Percentiles rank a stretch among this genome's conserved stretches.
These are phyloP conservation scores for Debaryomyces coudertii DNA, from an alignment of 1,139 yeast genomes.

Conservation along the genomic window DNA sequence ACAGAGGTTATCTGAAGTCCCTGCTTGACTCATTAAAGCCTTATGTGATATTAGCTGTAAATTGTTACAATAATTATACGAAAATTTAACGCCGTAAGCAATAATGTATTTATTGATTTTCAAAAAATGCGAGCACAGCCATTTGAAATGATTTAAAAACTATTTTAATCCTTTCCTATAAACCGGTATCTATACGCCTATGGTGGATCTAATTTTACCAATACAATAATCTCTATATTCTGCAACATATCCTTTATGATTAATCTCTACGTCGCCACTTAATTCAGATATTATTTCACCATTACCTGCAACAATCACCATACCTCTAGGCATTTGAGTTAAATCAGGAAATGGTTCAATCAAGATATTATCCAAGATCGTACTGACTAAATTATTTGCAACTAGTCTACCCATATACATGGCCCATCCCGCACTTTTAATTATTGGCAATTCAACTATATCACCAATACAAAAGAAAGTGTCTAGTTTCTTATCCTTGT, in stretches of 20 bases:
- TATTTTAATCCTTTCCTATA: background rate
- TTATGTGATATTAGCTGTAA: background rate
- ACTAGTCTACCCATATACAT: slow-evolving; percentile 46
- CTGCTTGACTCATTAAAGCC: slow-evolving; percentile 12
- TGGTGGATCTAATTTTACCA: slow-evolving; percentile 17
- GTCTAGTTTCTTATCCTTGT: slow-evolving; percentile 18
- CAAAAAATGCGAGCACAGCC: slow-evolving; percentile 9
- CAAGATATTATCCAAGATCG: slow-evolving; percentile 27
- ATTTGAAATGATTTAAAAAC: background rate
- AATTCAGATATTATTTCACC: slow-evolving; percentile 46
- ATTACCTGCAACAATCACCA: slow-evolving; percentile 49
- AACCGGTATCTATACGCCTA: slow-evolving; percentile 13
- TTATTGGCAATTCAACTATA: slow-evolving; percentile 43
- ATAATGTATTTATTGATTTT: background rate
- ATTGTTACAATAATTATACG: background rate
- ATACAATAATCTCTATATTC: slow-evolving; percentile 35
- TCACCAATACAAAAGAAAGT: slow-evolving; percentile 47
- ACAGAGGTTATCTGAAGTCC: slow-evolving; percentile 8
- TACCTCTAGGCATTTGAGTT: slow-evolving; percentile 40
- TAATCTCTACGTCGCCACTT: slow-evolving; percentile 37
- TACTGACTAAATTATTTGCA: slow-evolving; percentile 37
- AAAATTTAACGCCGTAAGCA: background rate
- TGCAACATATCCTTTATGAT: slow-evolving; percentile 27
- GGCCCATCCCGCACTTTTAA: slow-evolving; percentile 54
- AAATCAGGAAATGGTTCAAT: slow-evolving; percentile 43